phyloP scores from a whole-genome alignment of 768 basidiomycete species.

The Hypsizygus marmoreus region DNA sequence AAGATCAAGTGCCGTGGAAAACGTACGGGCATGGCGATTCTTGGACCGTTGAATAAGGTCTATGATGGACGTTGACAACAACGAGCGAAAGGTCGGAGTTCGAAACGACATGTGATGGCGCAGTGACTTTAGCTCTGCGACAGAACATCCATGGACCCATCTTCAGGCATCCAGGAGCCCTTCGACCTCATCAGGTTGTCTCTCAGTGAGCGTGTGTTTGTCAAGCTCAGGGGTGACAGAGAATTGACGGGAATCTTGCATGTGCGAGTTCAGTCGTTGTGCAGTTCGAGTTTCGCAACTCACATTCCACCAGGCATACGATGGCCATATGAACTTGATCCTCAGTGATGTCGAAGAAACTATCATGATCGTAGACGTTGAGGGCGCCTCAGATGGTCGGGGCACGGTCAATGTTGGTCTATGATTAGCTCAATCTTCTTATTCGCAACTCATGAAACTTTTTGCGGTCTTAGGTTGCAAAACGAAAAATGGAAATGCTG shows the following conservation, averaged over 20 bases:
- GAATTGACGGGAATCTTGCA: constrained; percentile 91
- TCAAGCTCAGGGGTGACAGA: constrained; percentile 94
- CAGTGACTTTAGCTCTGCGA: constrained; percentile 22
- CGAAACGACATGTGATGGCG: constrained; percentile 28
- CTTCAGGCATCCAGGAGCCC: constrained; percentile 87
- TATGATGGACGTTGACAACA: constrained; percentile 19
- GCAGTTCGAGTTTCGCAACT: constrained; percentile 12
- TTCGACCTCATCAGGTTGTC: constrained; percentile 97
- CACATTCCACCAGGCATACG: constrained; percentile 75
- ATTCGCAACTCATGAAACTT: constrained; percentile 3
- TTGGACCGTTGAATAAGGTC: constrained; percentile 10
- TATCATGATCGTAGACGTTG: constrained; percentile 94
- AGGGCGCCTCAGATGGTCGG: constrained; percentile 59
- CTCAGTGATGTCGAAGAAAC: constrained; percentile 97
- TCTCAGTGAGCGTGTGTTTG: constrained; percentile 96
- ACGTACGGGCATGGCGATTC: constrained; percentile 66
- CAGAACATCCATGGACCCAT: constrained; percentile 60
- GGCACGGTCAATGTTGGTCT: constrained; percentile 65
- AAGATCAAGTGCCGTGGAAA: neutral
- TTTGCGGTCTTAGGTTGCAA: constrained; percentile 64
- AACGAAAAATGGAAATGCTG: constrained; percentile 95
- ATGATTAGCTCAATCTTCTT: constrained; percentile 2
- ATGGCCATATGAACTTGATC: constrained; percentile 99
- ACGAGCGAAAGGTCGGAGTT: constrained; percentile 26
- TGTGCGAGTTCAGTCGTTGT: constrained; percentile 48